Evolutionary conservation across 257 asterid genomes (phyloP), one percentile per base, ranked within the genome.

Genomic region (Solanum peruvianum): DNA sequence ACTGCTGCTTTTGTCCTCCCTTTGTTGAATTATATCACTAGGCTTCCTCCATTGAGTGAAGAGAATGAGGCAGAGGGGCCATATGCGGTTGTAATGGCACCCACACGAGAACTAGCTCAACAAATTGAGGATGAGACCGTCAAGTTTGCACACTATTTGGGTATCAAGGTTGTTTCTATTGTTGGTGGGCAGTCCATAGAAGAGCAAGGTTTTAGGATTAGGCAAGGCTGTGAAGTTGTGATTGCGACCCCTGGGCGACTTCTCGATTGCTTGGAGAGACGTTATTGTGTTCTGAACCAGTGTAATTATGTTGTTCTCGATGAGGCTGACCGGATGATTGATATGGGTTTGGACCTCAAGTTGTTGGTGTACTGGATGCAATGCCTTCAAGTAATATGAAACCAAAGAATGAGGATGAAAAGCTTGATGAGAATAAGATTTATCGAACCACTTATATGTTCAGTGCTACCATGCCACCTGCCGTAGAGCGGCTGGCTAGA

Each of bases 291-390:
- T 66, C 82, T 93, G 60, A 93, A 93, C 91, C 95, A 91, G 87
- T 92, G 95, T 86, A 92, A 92, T 45, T 92, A 92, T 80, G 91
- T 93, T 3, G 93, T 93, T 85, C 95, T 93, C 27, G 84, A 78
- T 45, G 84, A 78, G 64, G 84, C 84, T 78, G 64, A 93, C 69
- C 91, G 96, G 4, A 93, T 93, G 96, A 93, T 93, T 80, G 96
- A 93, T 71, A 92, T 93, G 96, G 95, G 95, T 73, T 93, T 78
- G 95, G 90, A 86, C 93, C 94, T 16, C 96, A 93, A 89, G 94
- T 93, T 77, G 91, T 91, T 18, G 94, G 92, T 44, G 93, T 93
- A 6, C 77, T 92, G 7, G 95, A 93, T 72, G 95, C 94, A 44
- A 93, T 93, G 95, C 95, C 95, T 86, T 93, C 93, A 27, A 93